phyloP scores from a whole-genome alignment of 305 asterid genomes.

The Rubia balearica region DNA sequence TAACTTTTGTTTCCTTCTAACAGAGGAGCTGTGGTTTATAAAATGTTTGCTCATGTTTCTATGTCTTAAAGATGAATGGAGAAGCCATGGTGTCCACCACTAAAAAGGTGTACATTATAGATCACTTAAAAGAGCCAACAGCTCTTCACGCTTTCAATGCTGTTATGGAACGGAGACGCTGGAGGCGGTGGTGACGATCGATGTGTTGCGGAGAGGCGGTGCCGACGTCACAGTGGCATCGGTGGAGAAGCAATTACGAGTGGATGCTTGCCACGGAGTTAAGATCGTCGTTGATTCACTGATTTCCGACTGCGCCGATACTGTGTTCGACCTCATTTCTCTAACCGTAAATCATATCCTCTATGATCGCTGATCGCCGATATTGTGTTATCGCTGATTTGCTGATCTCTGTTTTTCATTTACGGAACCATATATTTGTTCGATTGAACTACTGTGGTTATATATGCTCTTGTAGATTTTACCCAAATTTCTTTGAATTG shows the following conservation, averaged over 20 bases:
- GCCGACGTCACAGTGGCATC: conserved; percentile 93
- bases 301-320: conserved; percentile 58
- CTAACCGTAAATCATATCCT: conserved; percentile 49
- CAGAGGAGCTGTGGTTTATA: too few relatives aligned
- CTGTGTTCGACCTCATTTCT: conserved; percentile 69
- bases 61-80: too few relatives aligned
- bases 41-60: too few relatives aligned
- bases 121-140: not conserved
- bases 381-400: too few relatives aligned
- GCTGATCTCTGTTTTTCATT: too few relatives aligned
- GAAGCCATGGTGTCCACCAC: conserved; percentile 58
- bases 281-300: conserved; percentile 84
- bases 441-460: too few relatives aligned
- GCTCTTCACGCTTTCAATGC: not conserved
- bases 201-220: conserved; percentile 81
- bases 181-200: conserved; percentile 82
- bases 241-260: conserved; percentile 62
- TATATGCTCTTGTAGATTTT: too few relatives aligned
- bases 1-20: too few relatives aligned
- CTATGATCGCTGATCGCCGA: not conserved
- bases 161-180: conserved; percentile 71
- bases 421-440: too few relatives aligned
- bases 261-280: conserved; percentile 68
- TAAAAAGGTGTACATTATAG: conserved; percentile 40
- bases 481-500: too few relatives aligned